Evolutionary conservation across 2,329 filamentous ascomycete species (phyloP), one percentile per base, ranked within the genome.

Genomic region (Arthrobotrys conoides): DNA sequence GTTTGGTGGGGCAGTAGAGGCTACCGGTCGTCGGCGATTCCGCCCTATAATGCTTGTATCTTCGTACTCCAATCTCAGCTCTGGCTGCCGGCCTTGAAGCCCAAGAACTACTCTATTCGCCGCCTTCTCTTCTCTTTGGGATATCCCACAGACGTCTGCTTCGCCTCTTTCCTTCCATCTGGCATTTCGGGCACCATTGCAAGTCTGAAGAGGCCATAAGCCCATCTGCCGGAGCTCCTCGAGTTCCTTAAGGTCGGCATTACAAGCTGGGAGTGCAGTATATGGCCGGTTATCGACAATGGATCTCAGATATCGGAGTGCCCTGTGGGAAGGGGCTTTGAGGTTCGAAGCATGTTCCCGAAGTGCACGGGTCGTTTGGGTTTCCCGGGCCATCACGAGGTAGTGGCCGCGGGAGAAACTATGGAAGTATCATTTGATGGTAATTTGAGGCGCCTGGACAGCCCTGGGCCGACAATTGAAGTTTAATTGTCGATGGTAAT

Each of bases 241-340:
- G 8, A 73, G 67, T 27, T 79, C 73, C 1, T 70, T 18, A 22
- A 78, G 80, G 63, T 66, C 76, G 41, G 67, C 51, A 57, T 55
- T 48, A 48, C 70, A 69, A 33, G 55, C 72, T 24, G 67, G 46
- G n/a, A 75, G 63, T n/a, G 68, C 67, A 33, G 51, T 73, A 59
- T 76, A 79, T 16, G 70, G 67, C 51, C 69, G 71, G 20, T 66
- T 79, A 41, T 81, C 81, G 30, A 82, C 30, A 51, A 81, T 66
- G 57, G 78, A 72, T 61, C 79, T 80, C 24, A 82, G 76, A 67
- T 81, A 81, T 49, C 78, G 79, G 57, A 82, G 79, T 65, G 75
- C 70, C 65, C 70, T 80, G 65, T 71, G 75, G 48, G 81, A 82
- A 66, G 81, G 81, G 71, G 79, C 81, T 72, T 80, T 80, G 77